phyloP scores from a whole-genome alignment of 169 alveolate genomes.

The Babesia caballi region DNA sequence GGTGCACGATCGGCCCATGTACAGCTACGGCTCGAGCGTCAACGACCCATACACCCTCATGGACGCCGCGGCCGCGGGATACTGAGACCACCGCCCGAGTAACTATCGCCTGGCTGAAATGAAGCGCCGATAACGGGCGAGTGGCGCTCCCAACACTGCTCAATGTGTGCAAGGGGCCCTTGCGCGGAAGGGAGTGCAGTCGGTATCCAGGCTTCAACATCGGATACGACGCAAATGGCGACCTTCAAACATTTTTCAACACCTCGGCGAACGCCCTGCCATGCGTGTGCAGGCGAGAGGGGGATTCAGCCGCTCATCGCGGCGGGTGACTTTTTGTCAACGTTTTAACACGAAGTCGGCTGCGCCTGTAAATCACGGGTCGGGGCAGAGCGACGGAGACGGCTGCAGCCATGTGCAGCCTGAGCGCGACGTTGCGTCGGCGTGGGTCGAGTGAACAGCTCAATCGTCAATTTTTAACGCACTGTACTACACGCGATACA shows the following conservation, averaged over 20 bases:
- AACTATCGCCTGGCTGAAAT: neutral
- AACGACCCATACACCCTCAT: conserved; percentile 18
- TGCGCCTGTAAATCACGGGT: neutral
- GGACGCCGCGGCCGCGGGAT: neutral
- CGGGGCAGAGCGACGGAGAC: neutral
- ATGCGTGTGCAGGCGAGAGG: neutral
- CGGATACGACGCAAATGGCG: conserved; percentile 2
- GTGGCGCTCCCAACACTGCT: neutral
- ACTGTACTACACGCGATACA: neutral
- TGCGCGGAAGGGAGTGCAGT: neutral
- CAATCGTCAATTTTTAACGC: conserved; percentile 1
- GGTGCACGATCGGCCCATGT: neutral
- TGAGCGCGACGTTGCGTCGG: neutral
- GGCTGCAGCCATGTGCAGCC: neutral
- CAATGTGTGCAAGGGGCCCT: neutral
- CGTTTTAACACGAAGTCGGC: neutral
- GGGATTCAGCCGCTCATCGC: neutral
- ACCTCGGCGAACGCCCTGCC: neutral
- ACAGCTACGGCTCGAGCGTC: conserved; percentile 16
- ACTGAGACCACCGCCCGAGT: neutral
- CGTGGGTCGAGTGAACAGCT: neutral
- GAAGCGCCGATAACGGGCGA: neutral
- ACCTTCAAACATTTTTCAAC: neutral
- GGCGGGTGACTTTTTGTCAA: neutral
- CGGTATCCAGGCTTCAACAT: conserved; percentile 18